These are phyloP conservation scores for Phragmites australis DNA, from an alignment of 176 grass and related monocot genomes.

Conservation along the genomic window DNA sequence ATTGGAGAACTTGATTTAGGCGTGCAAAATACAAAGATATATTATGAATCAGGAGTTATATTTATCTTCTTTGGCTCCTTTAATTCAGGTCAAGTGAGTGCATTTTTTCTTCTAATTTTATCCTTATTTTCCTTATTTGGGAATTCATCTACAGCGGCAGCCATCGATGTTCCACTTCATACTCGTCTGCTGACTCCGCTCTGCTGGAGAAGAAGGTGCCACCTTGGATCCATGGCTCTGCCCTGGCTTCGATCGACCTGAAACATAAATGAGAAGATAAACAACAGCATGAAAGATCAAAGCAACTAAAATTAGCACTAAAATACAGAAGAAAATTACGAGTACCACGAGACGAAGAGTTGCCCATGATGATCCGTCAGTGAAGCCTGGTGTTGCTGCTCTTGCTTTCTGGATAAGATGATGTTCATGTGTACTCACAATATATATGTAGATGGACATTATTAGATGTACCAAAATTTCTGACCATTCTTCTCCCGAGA, in stretches of 20 bases:
- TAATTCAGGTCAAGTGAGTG: too few relatives aligned
- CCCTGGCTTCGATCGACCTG: not conserved
- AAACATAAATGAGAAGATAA: not conserved
- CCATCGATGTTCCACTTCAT: conserved; percentile 58
- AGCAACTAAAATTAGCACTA: not conserved
- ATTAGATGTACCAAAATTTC: not conserved
- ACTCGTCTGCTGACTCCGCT: not conserved
- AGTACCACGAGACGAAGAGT: conserved; percentile 5
- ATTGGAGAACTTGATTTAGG: too few relatives aligned
- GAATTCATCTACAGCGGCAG: not conserved
- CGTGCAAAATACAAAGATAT: too few relatives aligned
- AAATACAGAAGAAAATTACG: not conserved
- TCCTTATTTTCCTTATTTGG: too few relatives aligned
- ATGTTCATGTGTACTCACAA: not conserved
- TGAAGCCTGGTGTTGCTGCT: not conserved
- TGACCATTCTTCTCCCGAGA: too few relatives aligned
- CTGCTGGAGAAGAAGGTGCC: not conserved
- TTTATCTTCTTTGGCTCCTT: too few relatives aligned
- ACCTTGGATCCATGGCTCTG: conserved; percentile 18
- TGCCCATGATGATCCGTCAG: not conserved
- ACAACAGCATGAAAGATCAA: not conserved
- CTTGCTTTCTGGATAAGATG: not conserved
- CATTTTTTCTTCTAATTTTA: too few relatives aligned
- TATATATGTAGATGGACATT: not conserved
- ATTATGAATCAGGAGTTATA: too few relatives aligned